Conservation (phyloP, 176 grass and related monocot genomes). For the Oryza nivara region DNA sequence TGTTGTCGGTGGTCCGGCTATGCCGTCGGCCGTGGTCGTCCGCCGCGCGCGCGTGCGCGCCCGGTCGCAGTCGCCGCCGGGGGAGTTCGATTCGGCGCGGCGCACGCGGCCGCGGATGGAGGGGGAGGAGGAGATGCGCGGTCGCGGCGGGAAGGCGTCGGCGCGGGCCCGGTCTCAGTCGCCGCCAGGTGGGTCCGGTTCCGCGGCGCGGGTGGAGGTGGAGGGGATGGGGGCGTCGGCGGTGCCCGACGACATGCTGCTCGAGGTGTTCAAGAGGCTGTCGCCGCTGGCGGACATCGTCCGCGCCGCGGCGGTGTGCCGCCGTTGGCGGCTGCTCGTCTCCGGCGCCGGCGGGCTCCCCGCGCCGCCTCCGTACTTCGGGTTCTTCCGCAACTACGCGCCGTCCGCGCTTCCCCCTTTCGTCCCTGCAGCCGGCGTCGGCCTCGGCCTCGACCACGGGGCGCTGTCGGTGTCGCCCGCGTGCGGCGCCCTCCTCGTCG, state of each 20-base stretch:
- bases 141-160: too few relatives aligned
- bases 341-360: conserved; percentile 25
- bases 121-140: not conserved
- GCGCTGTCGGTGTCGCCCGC: not conserved
- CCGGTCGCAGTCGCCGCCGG: not conserved
- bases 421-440: conserved; percentile 20
- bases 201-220: not conserved
- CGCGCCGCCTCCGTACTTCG: conserved; percentile 26
- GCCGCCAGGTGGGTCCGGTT: not conserved
- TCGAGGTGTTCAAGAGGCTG: conserved; percentile 44
- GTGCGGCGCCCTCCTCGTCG: conserved; percentile 40
- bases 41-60: conserved; percentile 29
- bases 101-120: conserved; percentile 16
- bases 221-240: not conserved
- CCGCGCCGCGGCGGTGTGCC: conserved; percentile 45
- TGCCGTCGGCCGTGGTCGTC: conserved; percentile 17
- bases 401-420: conserved; percentile 43
- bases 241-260: conserved; percentile 50
- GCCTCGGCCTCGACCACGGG: conserved; percentile 6
- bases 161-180: conserved; percentile 11
- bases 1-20: not conserved
- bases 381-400: conserved; percentile 50
- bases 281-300: conserved; percentile 4
- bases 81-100: conserved; percentile 4
- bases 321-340: conserved; percentile 38